Evolutionary conservation across 1,284 basidiomycete species (phyloP), one percentile per base, ranked within the genome.

Genomic region (Sporisorium reilianum): DNA sequence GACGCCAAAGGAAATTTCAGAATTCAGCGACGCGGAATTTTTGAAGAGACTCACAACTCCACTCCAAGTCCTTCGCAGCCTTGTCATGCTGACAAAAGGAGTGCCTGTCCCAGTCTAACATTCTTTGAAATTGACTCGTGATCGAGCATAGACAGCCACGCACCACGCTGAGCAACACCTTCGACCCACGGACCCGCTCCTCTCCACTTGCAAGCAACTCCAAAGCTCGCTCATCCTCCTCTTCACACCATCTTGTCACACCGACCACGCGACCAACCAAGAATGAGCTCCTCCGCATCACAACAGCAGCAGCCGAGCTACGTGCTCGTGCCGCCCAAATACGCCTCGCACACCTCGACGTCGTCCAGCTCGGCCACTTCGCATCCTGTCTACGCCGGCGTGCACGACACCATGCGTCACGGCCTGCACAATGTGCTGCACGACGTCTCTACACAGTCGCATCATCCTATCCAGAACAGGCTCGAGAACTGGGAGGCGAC

Each of bases 401-500:
- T 80, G 2, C 83, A 84, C 67, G 83, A 84, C 57, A 58, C 82
- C 26, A 78, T 84, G 63, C 79, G 83, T 25, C 57, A 81, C 56
- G 82, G 83, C 11, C 61, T 52, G 25, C 79, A 78, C 28, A 78
- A 74, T 32, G 52, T 83, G 25, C 64, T 74, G 6, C 73, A 74
- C 40, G 64, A 82, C 36, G 75, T 76, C 3, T 71, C 78, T 2
- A 68, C 69, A 14, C 57, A 60, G 3, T 46, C 71, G 30, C 61
- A 71, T 45, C 83, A 84, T 46, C 83, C 83, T 5, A 44, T 82
- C 12, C 78, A 84, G 73, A 72, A 81, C 67, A 52, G 83, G n/a
- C 57, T 84, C 22, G 83, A 83, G 57, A 58, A 74, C 36, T 99
- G 96, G 96, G 91, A 94, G 62, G 90, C 90, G 75, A 95, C 95